Evolutionary conservation across 78 protist genomes (phyloP), one percentile per base, ranked within the genome.

Genomic region (Mantamonas sphyraenae): DNA sequence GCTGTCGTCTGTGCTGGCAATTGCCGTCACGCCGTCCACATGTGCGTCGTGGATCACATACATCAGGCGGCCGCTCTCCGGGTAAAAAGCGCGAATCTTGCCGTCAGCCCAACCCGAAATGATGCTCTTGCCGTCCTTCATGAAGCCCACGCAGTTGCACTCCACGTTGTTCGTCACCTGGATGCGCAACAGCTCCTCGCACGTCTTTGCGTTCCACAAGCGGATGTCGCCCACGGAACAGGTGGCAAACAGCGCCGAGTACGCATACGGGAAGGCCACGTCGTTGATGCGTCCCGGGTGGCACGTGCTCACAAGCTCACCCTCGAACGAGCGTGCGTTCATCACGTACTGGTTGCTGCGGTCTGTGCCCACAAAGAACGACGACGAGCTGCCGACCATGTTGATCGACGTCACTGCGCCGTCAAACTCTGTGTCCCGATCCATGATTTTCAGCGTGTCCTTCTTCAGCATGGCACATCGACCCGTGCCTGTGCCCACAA

Each of bases 41-140:
- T 87, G 92, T 8, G 92, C 92, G 60, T 81, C 77, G 73, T 76
- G 38, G 76, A 87, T 81, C 24, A 62, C 83, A 24, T 8, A 50
- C 37, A 72, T 12, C 9, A 81, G 66, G 45, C 62, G 72, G 22
- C 92, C 87, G 5, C 84, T 71, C 73, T 86, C 74, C 37, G 92
- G 92, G 10, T 80, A 86, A 30, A 86, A 86, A 30, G 84, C 84
- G 17, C 92, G 80, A 47, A 87, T 53, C 50, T 62, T 64, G 39
- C 87, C 92, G 61, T 87, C 93, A 28, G 37, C 14, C 88, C 87
- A 82, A 31, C 71, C 88, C 28, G 61, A n/a, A 37, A 82, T 2
- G 51, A 87, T 71, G 7, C 71, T 57, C 37, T 4, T 9, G 28
- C 92, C 87, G 51, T 79, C 76, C 17, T n/a, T 24, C 16, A 77